phyloP scores from a whole-genome alignment of 108 stramenopile genomes.

The Epithemia pelagica region DNA sequence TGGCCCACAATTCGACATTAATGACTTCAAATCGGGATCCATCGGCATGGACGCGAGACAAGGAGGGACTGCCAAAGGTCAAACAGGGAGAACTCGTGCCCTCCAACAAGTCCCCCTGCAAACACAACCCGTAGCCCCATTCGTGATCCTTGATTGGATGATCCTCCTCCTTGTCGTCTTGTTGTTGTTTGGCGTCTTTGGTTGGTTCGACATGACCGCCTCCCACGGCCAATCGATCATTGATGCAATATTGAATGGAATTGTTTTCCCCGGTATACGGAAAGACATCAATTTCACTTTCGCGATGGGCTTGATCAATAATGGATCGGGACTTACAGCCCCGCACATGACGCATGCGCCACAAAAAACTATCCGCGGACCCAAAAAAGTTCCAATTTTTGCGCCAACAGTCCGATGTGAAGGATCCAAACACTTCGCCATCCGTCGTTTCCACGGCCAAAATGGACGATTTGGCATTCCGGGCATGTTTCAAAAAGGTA shows the following conservation, averaged over 20 bases:
- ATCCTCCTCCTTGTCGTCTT: constrained; percentile 2
- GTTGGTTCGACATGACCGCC: constrained; percentile 26
- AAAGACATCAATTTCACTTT: constrained; percentile 59
- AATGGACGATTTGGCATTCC: constrained; percentile 53
- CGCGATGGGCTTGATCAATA: constrained; percentile 43
- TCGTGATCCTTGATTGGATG: constrained; percentile 11
- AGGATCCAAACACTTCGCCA: constrained; percentile 76
- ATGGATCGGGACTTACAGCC: constrained; percentile 20
- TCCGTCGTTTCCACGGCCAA: constrained; percentile 67
- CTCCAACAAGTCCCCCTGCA: constrained; percentile 43
- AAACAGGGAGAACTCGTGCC: constrained; percentile 51
- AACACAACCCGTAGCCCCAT: constrained; percentile 60
- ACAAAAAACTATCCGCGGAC: constrained; percentile 52
- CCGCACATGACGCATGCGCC: constrained; percentile 43
- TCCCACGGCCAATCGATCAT: constrained; percentile 53
- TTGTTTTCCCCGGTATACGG: constrained; percentile 52
- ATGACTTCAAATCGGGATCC: constrained; percentile 62
- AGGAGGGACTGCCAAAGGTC: constrained; percentile 59
- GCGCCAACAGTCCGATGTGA: constrained; percentile 53
- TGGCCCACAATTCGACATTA: constrained; percentile 70
- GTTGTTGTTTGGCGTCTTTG: constrained; percentile 10
- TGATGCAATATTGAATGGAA: constrained; percentile 56
- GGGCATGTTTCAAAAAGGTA: constrained; percentile 44
- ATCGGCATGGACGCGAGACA: constrained; percentile 27
- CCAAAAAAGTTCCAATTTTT: constrained; percentile 61